Base-by-base conservation (phyloP, 208 protist species). In the Leishmania arabica region DNA sequence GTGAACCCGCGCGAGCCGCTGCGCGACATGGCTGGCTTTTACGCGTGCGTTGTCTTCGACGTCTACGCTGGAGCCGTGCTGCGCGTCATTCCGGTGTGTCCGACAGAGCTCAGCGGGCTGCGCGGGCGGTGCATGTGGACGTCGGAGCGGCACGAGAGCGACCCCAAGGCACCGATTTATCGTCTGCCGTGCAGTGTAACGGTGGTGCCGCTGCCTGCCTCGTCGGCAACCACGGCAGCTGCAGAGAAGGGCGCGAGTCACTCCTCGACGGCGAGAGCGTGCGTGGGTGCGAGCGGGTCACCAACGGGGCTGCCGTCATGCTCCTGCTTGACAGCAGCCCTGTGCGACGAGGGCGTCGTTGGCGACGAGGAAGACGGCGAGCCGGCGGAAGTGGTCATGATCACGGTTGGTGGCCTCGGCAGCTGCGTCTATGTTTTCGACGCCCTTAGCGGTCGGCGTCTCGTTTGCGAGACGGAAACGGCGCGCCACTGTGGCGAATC, bases 11-110 rank as follows among this genome's bases (percentile, higher is more conserved):
- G 79, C 47, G 78, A 81, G 60, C 88, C 90, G 31, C 87, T 96
- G 21, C 58, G 88, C 66, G 87, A 85, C 72, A 49, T 76, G 64
- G 68, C 88, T 24, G 93, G 93, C n/a, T 80, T 91, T 49, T 96
- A 96, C 78, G 86, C 83, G 51, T 92, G 86, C 74, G 58, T 93
- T 31, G 85, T 95, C 7, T 95, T 96, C 81, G 93, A 96, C 83
- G 82, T 88, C 45, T 87, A 92, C 75, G 84, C 84, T 53, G 89
- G 91, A 3, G 82, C 75, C 42, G 89, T 95, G 75, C 64, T 94
- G 65, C 90, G 89, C 42, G 91, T 95, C 8, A 91, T 96, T 81
- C 90, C 91, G 9, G 88, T 95, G 17, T 93, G 88, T 75, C 84
- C 93, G 5, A 84, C 86, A 31, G 83, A 89, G 71, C 86, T 89